phyloP scores from a whole-genome alignment of 257 asterid genomes.

The Fraxinus pennsylvanica region DNA sequence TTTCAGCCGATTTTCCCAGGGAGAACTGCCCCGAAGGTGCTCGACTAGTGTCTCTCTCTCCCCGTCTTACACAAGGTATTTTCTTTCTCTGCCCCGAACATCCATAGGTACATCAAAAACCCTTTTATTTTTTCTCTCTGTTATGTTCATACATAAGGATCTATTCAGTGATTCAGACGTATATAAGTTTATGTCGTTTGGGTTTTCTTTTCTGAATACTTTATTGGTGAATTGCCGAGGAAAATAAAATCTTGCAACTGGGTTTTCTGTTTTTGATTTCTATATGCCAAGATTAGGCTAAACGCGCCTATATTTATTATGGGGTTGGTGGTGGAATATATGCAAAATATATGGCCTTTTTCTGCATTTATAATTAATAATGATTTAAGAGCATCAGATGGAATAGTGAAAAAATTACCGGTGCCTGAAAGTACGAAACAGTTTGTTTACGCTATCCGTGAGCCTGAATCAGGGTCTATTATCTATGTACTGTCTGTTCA shows the following conservation, averaged over 20 bases:
- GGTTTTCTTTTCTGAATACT: not conserved
- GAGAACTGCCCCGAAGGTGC: not conserved
- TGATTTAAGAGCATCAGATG: constrained; percentile 75
- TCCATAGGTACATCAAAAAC: not conserved
- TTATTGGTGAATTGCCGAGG: not conserved
- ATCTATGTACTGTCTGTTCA: constrained; percentile 73
- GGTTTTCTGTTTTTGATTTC: constrained; percentile 13
- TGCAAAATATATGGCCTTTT: constrained; percentile 76
- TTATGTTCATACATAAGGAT: not conserved
- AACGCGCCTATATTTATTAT: constrained; percentile 20
- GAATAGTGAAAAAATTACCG: constrained; percentile 56
- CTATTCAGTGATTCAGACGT: not conserved
- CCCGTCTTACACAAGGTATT: not conserved
- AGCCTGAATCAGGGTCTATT: constrained; percentile 60
- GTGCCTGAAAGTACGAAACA: constrained; percentile 76
- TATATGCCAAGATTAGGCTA: constrained; percentile 16
- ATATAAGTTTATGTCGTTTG: not conserved
- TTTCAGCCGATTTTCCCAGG: not conserved
- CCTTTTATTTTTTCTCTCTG: not conserved
- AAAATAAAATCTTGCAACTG: not conserved
- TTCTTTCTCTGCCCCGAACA: not conserved
- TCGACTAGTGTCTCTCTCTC: not conserved
- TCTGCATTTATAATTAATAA: constrained; percentile 42
- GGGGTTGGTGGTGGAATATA: constrained; percentile 48
- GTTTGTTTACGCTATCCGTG: constrained; percentile 77